These are phyloP conservation scores for Platismatia glauca DNA, from an alignment of 495 filamentous ascomycete genomes.

Conservation along the genomic window DNA sequence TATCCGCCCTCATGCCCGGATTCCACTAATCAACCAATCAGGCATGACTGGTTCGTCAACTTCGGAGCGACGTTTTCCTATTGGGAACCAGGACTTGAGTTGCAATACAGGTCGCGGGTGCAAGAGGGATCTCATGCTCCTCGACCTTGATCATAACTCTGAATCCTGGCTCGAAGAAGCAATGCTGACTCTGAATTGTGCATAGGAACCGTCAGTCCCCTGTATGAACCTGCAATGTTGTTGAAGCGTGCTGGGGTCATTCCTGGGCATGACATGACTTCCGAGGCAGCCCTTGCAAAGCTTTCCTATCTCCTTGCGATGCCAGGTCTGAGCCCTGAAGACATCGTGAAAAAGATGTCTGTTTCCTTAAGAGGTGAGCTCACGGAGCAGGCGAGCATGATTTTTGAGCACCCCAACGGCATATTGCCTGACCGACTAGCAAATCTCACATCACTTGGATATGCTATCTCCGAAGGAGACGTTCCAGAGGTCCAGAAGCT, in stretches of 20 bases:
- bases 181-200: too few species aligned
- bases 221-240: slow-evolving; percentile 85
- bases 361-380: slow-evolving; percentile 74
- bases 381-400: slow-evolving; percentile 55
- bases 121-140: too few species aligned
- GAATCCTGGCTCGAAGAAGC: too few species aligned
- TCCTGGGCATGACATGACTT: slow-evolving; percentile 86
- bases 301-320: slow-evolving; percentile 77
- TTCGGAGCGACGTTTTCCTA: too few species aligned
- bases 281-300: slow-evolving; percentile 90
- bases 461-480: slow-evolving; percentile 71
- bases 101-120: too few species aligned
- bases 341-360: slow-evolving; percentile 65
- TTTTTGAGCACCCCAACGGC: slow-evolving; percentile 65
- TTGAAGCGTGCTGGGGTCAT: slow-evolving; percentile 85
- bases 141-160: too few species aligned
- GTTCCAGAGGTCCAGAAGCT: slow-evolving; percentile 53
- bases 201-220: slow-evolving; percentile 78
- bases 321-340: slow-evolving; percentile 48
- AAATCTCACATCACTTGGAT: slow-evolving; percentile 63
- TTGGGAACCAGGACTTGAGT: too few species aligned
- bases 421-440: slow-evolving; percentile 39
- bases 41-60: too few species aligned
- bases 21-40: slow-evolving; percentile 13
- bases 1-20: not conserved